Conservation (phyloP, 805 yeast genomes). For the Lipomyces yamadae region DNA sequence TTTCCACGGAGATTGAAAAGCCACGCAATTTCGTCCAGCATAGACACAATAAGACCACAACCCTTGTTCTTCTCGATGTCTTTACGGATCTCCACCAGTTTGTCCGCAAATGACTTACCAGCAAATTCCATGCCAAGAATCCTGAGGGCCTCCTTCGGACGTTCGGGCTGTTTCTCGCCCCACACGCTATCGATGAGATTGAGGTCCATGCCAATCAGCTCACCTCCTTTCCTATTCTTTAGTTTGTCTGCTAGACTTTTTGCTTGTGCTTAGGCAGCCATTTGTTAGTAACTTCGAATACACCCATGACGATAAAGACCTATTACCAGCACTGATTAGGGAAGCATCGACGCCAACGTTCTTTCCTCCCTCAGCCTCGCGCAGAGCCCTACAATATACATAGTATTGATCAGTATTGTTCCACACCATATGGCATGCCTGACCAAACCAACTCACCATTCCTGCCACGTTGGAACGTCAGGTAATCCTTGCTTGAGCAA, state of each 20-base stretch:
- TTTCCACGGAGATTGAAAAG: conserved; percentile 79
- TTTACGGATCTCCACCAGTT: conserved; percentile 54
- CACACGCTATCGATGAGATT: conserved; percentile 81
- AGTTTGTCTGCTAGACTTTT: conserved; percentile 41
- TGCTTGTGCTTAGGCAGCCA: conserved; percentile 35
- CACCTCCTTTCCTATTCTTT: conserved; percentile 39
- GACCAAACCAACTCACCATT: conserved; percentile 53
- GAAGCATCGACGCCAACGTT: conserved; percentile 85
- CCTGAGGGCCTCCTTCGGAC: conserved; percentile 57
- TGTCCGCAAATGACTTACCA: conserved; percentile 67
- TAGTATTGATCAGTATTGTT: background rate
- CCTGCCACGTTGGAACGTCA: conserved; percentile 78
- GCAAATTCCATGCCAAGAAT: conserved; percentile 59
- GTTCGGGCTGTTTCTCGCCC: conserved; percentile 68
- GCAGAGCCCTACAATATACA: conserved; percentile 49
- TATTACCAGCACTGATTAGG: conserved; percentile 53
- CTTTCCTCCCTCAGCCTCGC: conserved; percentile 55
- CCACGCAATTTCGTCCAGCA: conserved; percentile 92
- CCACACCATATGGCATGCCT: background rate
- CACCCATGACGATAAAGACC: background rate
- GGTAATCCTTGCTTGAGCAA: conserved; percentile 77
- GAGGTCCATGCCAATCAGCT: conserved; percentile 56
- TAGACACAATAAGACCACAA: conserved; percentile 62
- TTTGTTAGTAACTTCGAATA: conserved; percentile 51
- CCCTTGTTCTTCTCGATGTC: conserved; percentile 43